phyloP scores from a whole-genome alignment of 2,329 filamentous ascomycete genomes.

The Zymoseptoria ardabiliae region DNA sequence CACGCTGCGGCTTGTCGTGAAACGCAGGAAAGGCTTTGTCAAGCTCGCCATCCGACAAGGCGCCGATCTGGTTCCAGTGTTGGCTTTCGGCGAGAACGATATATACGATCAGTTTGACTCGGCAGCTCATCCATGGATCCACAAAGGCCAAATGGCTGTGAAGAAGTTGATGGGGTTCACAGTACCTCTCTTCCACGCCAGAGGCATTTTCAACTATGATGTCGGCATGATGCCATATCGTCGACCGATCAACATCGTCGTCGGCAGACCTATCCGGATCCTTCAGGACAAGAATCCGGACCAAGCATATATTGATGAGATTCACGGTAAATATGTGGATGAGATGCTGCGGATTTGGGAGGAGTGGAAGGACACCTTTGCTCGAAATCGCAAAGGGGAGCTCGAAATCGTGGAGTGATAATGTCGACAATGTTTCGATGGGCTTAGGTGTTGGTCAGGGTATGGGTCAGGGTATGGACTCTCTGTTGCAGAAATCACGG shows the following conservation, averaged over 20 bases:
- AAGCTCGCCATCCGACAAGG: slow-evolving; percentile 87
- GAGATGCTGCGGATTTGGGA: slow-evolving; percentile 71
- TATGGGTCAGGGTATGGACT: not conserved
- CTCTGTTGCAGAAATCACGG: not conserved
- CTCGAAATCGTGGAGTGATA: slow-evolving; percentile 56
- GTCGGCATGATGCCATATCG: slow-evolving; percentile 94
- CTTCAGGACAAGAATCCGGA: slow-evolving; percentile 57
- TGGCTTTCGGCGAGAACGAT: slow-evolving; percentile 93
- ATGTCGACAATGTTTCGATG: not conserved
- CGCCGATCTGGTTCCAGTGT: slow-evolving; percentile 87
- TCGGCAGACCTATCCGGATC: slow-evolving; percentile 73
- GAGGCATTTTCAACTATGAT: slow-evolving; percentile 96
- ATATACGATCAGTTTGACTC: slow-evolving; percentile 85
- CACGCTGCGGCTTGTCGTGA: slow-evolving; percentile 68
- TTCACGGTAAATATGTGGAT: slow-evolving; percentile 71
- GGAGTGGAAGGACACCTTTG: slow-evolving; percentile 70
- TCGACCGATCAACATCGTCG: slow-evolving; percentile 77
- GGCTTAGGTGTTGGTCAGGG: not conserved
- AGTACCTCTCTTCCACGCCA: slow-evolving; percentile 77
- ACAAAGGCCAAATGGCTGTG: slow-evolving; percentile 72
- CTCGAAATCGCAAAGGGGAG: slow-evolving; percentile 55
- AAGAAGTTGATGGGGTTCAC: slow-evolving; percentile 89
- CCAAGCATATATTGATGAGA: slow-evolving; percentile 66
- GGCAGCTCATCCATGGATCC: slow-evolving; percentile 67
- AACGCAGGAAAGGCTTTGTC: slow-evolving; percentile 82